Conservation (phyloP, 1,284 basidiomycete genomes). For the Chondrostereum purpureum region DNA sequence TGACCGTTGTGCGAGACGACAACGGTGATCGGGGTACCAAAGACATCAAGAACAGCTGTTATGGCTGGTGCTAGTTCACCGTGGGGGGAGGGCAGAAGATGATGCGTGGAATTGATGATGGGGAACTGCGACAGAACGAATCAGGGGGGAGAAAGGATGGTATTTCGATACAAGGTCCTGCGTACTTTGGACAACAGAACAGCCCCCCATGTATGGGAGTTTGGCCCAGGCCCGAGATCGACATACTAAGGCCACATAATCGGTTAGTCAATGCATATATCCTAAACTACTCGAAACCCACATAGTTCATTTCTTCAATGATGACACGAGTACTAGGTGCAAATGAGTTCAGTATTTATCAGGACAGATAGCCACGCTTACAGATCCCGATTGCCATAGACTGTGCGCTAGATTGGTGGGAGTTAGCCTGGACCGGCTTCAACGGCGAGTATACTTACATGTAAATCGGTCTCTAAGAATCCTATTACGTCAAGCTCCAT, state of each 20-base stretch:
- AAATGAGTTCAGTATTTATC: conserved; percentile 3
- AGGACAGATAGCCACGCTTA: conserved; percentile 29
- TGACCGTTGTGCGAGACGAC: conserved; percentile 92
- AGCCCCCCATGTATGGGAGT: conserved; percentile 90
- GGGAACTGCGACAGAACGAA: conserved; percentile 73
- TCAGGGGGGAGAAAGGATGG: no score
- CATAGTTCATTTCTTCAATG: conserved; percentile 79
- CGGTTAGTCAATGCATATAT: conserved; percentile 4
- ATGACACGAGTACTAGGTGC: conserved; percentile 70
- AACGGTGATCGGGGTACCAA: conserved; percentile 76
- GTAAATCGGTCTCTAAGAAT: conserved; percentile 82
- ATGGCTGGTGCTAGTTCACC: conserved; percentile 93
- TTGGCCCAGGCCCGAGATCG: conserved; percentile 83
- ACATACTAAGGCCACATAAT: conserved; percentile 44
- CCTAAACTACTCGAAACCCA: conserved; percentile 30
- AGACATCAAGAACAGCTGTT: conserved; percentile 81
- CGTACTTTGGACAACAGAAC: conserved; percentile 73
- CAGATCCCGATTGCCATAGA: conserved; percentile 88
- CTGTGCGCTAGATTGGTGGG: conserved; percentile 51
- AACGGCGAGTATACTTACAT: conserved; percentile 42
- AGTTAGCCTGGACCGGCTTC: not conserved
- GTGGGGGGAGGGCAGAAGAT: conserved; percentile 82
- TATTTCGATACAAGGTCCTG: not conserved
- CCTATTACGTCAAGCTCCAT: conserved; percentile 81
- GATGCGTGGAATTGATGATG: conserved; percentile 85